Evolutionary conservation across 208 protist genomes (phyloP).

Genomic region (Borovskyia barvae): DNA sequence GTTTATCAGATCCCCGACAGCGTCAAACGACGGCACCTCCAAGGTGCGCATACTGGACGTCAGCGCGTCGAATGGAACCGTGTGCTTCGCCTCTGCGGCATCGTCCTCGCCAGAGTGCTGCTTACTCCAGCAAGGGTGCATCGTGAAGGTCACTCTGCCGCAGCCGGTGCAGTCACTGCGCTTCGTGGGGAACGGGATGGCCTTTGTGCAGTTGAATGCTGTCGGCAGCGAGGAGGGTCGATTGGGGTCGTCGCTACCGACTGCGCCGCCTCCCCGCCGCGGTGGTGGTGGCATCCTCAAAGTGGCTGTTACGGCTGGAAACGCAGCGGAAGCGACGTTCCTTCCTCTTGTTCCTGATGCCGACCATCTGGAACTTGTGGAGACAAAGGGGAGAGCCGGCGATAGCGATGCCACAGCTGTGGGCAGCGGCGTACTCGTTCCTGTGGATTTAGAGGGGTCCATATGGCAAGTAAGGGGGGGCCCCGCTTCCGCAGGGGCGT

Average conservation of each 20-base stretch:
- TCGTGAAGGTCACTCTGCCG: conserved; percentile 36
- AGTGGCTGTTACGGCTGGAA: conserved; percentile 2
- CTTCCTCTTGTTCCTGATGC: conserved; percentile 6
- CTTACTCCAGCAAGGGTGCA: conserved; percentile 17
- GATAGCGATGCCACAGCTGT: no score
- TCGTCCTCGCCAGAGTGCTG: background rate
- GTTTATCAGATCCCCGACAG: conserved; percentile 7
- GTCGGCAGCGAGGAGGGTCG: background rate
- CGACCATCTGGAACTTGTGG: conserved; percentile 17
- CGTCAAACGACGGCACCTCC: no score
- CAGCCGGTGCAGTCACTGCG: conserved; percentile 19
- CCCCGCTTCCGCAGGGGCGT: background rate
- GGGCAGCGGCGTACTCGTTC: background rate
- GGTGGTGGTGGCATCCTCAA: conserved; percentile 21
- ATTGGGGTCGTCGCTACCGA: no score
- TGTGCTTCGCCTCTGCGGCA: conserved; percentile 10
- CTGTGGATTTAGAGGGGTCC: conserved; percentile 9
- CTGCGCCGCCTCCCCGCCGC: background rate
- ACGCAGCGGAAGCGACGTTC: conserved; percentile 9
- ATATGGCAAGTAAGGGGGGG: conserved; percentile 10
- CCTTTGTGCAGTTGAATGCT: conserved; percentile 8
- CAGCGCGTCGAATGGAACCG: conserved; percentile 1
- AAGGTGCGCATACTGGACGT: conserved; percentile 16
- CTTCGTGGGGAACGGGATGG: conserved; percentile 15
- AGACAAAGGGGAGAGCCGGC: conserved; percentile 7